Percentiles rank a stretch among this genome's conserved stretches.
phyloP scores from a whole-genome alignment of 345 rosid species.

The Camelina hispida region DNA sequence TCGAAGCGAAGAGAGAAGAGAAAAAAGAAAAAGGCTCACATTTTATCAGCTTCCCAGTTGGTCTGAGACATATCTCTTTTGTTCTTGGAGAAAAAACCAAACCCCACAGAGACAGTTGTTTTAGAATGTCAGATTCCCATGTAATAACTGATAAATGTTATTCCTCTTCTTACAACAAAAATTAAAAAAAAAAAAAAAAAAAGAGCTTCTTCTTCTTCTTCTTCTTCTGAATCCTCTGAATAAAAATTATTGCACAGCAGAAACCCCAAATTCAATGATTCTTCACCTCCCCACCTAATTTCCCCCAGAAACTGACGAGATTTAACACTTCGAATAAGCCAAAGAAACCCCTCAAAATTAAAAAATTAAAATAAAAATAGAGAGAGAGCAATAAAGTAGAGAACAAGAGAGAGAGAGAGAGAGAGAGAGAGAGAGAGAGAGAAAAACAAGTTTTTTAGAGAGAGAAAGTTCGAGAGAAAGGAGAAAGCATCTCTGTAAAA shows the following conservation, averaged over 20 bases:
- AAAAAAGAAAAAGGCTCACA: constrained; percentile 54
- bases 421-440: constrained; percentile 25
- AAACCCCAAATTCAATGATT: constrained; percentile 18
- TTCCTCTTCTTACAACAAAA: neutral
- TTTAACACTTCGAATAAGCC: constrained; percentile 32
- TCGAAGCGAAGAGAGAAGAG: neutral
- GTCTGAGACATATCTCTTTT: constrained; percentile 73
- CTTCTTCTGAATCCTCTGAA: constrained; percentile 44
- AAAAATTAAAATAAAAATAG: neutral
- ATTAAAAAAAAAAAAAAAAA: neutral
- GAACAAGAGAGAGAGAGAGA: neutral
- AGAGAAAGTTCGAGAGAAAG: constrained; percentile 43
- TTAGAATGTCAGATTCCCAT: constrained; percentile 51
- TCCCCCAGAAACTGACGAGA: constrained; percentile 28
- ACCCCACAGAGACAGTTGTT: constrained; percentile 47
- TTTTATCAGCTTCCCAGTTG: constrained; percentile 99
- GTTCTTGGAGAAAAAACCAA: constrained; percentile 40
- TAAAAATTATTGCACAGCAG: constrained; percentile 43
- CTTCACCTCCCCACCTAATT: constrained; percentile 39
- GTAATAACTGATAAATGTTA: constrained; percentile 34
- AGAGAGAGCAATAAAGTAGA: neutral
- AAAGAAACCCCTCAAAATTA: neutral
- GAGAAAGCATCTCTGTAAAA: constrained; percentile 44
- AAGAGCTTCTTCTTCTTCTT: constrained; percentile 15
- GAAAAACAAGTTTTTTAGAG: constrained; percentile 27